phyloP scores from a whole-genome alignment of 1,139 yeast species.

The Zhuliangozyma blackwelliae region DNA sequence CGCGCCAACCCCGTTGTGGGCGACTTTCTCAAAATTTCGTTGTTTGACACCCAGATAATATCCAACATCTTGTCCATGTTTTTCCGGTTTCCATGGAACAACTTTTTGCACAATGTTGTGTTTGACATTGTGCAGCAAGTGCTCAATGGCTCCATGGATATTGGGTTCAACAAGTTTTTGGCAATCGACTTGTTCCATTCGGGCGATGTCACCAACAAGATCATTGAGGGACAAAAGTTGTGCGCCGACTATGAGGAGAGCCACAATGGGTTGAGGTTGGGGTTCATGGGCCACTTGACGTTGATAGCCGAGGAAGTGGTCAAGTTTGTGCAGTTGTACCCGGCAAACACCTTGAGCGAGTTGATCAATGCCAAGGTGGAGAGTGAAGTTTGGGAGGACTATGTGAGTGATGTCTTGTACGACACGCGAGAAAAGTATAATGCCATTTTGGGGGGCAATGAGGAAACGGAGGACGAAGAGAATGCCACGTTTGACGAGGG shows the following conservation, averaged over 20 bases:
- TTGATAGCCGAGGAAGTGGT: slow-evolving; percentile 96
- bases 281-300: slow-evolving; percentile 97
- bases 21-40: slow-evolving; percentile 79
- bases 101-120: slow-evolving; percentile 93
- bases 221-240: slow-evolving; percentile 75
- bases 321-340: slow-evolving; percentile 77
- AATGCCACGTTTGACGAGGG: slow-evolving; percentile 49
- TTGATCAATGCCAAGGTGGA: slow-evolving; percentile 57
- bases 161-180: slow-evolving; percentile 77
- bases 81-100: slow-evolving; percentile 95
- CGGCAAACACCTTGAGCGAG: slow-evolving; percentile 57
- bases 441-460: slow-evolving; percentile 84
- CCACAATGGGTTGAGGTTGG: slow-evolving; percentile 69
- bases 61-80: slow-evolving; percentile 78
- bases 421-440: slow-evolving; percentile 93
- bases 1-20: slow-evolving; percentile 81
- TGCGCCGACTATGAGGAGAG: slow-evolving; percentile 66
- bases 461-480: slow-evolving; percentile 32
- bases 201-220: slow-evolving; percentile 72
- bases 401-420: slow-evolving; percentile 77
- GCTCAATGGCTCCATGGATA: slow-evolving; percentile 91
- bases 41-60: slow-evolving; percentile 78
- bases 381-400: slow-evolving; percentile 72
- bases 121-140: slow-evolving; percentile 97
- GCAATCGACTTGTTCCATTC: slow-evolving; percentile 83